Evolutionary conservation across 1,284 basidiomycete genomes (phyloP).

Genomic region (Athelia psychrophila): DNA sequence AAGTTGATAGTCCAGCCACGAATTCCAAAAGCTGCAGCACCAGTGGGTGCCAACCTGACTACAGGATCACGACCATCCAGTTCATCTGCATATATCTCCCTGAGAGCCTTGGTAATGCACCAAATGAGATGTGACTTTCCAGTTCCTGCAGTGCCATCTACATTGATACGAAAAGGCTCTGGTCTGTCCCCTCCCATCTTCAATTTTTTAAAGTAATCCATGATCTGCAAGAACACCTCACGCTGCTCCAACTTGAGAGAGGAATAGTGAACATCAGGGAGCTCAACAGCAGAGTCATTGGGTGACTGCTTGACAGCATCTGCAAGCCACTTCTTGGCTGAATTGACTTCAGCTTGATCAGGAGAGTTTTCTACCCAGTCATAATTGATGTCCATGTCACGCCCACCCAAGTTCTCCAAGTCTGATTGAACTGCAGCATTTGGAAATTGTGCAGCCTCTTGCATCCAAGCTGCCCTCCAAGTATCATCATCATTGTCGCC

Average conservation of each 20-base stretch:
- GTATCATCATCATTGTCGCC: slow-evolving; percentile 2
- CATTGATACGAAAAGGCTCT: too few relatives aligned
- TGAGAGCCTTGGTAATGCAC: slow-evolving; percentile 9
- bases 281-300: slow-evolving; percentile 9
- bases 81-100: too few relatives aligned
- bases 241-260: slow-evolving; percentile 9
- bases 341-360: not conserved
- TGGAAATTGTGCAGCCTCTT: slow-evolving; percentile 9
- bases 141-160: slow-evolving; percentile 15
- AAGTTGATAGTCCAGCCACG: too few relatives aligned
- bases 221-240: slow-evolving; percentile 11
- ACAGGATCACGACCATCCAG: too few relatives aligned
- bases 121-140: slow-evolving; percentile 16
- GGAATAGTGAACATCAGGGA: slow-evolving; percentile 7
- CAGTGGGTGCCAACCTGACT: slow-evolving; percentile 9
- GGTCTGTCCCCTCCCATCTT: too few relatives aligned
- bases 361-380: slow-evolving; percentile 9
- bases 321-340: slow-evolving; percentile 1
- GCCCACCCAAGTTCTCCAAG: slow-evolving; percentile 4
- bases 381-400: slow-evolving; percentile 10
- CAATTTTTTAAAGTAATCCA: slow-evolving; percentile 15
- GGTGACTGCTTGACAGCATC: slow-evolving; percentile 11
- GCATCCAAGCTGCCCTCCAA: slow-evolving; percentile 14
- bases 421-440: slow-evolving; percentile 5
- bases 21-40: too few relatives aligned